phyloP scores from a whole-genome alignment of 2,329 filamentous ascomycete genomes.

The Lachnellula arida region DNA sequence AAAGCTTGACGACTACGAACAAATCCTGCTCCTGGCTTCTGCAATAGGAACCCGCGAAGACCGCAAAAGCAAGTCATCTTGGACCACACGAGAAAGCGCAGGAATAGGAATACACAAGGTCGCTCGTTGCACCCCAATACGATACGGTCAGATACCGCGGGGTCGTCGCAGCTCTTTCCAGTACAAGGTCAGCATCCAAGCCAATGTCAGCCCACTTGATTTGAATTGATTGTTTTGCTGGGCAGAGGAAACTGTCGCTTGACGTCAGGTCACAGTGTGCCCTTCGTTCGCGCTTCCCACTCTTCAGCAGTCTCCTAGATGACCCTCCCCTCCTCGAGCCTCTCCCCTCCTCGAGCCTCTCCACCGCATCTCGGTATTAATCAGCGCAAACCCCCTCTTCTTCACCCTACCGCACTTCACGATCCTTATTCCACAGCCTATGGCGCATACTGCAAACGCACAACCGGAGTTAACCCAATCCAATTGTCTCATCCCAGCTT shows the following conservation, averaged over 20 bases:
- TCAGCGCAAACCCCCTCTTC: constrained; percentile 23
- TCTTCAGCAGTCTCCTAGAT: background rate
- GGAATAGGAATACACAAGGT: no score
- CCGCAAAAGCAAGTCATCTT: background rate
- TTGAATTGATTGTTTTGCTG: no score
- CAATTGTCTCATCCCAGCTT: background rate
- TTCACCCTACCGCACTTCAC: background rate
- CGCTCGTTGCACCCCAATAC: no score
- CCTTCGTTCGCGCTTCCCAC: background rate
- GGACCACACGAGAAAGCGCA: background rate
- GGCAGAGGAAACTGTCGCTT: no score
- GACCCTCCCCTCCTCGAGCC: background rate
- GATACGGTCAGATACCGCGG: no score
- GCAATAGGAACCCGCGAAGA: background rate
- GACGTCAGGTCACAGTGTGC: background rate
- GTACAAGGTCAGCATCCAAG: no score
- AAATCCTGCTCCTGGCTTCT: no score
- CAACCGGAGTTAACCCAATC: constrained; percentile 6
- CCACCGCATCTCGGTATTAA: constrained; percentile 8
- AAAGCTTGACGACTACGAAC: no score
- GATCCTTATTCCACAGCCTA: constrained; percentile 3
- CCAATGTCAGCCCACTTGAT: no score
- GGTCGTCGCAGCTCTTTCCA: no score
- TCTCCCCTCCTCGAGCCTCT: background rate
- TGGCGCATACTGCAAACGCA: constrained; percentile 8